Conservation (phyloP, 306 rosid genomes). For the Amphicarpaea edgeworthii region DNA sequence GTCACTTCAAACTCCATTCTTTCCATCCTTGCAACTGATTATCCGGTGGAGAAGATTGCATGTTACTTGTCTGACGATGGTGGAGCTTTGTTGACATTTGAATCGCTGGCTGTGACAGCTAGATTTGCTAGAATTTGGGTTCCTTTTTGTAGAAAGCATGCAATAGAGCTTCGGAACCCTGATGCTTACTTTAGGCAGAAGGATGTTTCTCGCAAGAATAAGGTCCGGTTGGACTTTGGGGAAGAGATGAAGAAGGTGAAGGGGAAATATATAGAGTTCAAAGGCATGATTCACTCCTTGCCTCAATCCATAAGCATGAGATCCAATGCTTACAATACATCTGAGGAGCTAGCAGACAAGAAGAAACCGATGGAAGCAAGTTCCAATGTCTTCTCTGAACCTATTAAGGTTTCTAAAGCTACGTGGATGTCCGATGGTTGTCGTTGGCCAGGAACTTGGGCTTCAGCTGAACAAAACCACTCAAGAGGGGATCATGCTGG, state of each 20-base stretch:
- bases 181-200: constrained; percentile 86
- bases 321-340: constrained; percentile 87
- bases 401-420: constrained; percentile 69
- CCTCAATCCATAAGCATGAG: constrained; percentile 86
- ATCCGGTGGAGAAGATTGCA: constrained; percentile 80
- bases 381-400: constrained; percentile 56
- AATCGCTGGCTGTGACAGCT: constrained; percentile 90
- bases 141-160: constrained; percentile 82
- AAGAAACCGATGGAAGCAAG: constrained; percentile 82
- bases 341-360: constrained; percentile 80
- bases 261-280: constrained; percentile 87
- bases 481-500: constrained; percentile 92
- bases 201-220: constrained; percentile 83
- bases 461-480: constrained; percentile 74
- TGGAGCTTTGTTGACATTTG: constrained; percentile 77
- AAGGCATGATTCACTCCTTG: constrained; percentile 81
- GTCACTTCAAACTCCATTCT: no score
- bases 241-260: constrained; percentile 87
- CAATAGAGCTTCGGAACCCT: constrained; percentile 80
- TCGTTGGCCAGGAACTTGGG: constrained; percentile 96
- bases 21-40: no score
- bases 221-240: constrained; percentile 85
- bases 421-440: constrained; percentile 96
- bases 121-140: constrained; percentile 83
- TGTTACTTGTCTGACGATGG: constrained; percentile 93